These are phyloP conservation scores for Flueggea neowawraea DNA, from an alignment of 441 rosid species.

Conservation along the genomic window DNA sequence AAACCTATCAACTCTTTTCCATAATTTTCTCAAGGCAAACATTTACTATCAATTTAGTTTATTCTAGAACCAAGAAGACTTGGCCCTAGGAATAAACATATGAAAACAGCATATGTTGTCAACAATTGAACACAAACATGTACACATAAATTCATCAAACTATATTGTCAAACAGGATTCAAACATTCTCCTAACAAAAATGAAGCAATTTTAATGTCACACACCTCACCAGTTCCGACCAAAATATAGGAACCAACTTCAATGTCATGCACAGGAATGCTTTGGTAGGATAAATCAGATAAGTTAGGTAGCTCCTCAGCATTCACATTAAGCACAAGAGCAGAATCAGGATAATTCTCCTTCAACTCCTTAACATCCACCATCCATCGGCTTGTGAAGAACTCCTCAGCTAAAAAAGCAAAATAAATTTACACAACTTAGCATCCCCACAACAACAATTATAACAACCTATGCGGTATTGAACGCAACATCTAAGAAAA, in stretches of 20 bases:
- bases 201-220: constrained; percentile 24
- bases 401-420: constrained; percentile 84
- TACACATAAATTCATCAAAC: no score
- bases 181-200: not conserved
- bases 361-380: constrained; percentile 93
- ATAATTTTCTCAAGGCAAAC: not conserved
- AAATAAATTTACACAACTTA: not conserved
- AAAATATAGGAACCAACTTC: constrained; percentile 80
- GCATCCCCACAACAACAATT: not conserved
- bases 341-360: constrained; percentile 89
- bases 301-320: constrained; percentile 63
- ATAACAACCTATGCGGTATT: constrained; percentile 1
- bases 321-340: constrained; percentile 58
- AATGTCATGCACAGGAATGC: constrained; percentile 85
- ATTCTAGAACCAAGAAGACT: no score
- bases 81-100: no score
- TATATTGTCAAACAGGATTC: no score
- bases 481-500: not conserved
- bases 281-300: constrained; percentile 67
- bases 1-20: constrained; percentile 8
- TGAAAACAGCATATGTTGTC: no score
- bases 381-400: constrained; percentile 90
- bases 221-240: constrained; percentile 99
- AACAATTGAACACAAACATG: no score
- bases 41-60: not conserved